Conservation (phyloP, 2,329 filamentous ascomycete genomes). For the Ceratocystis destructans region DNA sequence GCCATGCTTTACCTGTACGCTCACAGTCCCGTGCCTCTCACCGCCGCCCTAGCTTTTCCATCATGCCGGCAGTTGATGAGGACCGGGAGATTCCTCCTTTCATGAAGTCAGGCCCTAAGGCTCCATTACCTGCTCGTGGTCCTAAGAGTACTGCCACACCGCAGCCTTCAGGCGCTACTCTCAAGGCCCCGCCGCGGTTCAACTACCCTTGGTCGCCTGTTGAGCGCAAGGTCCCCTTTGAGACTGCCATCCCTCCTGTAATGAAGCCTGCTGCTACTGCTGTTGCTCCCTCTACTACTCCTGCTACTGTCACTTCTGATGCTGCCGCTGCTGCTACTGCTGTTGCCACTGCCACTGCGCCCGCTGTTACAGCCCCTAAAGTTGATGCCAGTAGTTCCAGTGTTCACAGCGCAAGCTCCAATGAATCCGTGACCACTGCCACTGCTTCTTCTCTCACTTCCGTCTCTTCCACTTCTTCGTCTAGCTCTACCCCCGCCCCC, state of each 20-base stretch:
- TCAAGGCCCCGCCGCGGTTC: constrained; percentile 36
- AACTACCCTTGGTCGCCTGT: constrained; percentile 43
- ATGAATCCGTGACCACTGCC: neutral
- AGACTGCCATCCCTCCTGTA: constrained; percentile 32
- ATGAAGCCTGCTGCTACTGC: constrained; percentile 19
- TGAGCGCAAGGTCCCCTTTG: constrained; percentile 32
- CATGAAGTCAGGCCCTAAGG: constrained; percentile 1
- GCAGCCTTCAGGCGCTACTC: constrained; percentile 23
- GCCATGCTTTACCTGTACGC: constrained; percentile 30
- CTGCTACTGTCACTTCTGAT: neutral
- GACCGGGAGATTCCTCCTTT: constrained; percentile 34
- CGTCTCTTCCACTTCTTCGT: constrained; percentile 38
- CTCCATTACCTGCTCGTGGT: constrained; percentile 26
- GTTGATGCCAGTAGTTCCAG: neutral
- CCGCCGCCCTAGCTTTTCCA: constrained; percentile 53
- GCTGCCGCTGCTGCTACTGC: neutral
- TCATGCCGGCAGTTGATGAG: constrained; percentile 58
- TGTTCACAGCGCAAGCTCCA: neutral
- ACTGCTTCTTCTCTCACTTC: constrained; percentile 17
- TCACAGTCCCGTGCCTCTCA: constrained; percentile 42
- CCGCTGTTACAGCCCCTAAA: neutral
- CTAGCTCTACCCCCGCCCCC: constrained; percentile 33
- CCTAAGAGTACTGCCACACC: constrained; percentile 22
- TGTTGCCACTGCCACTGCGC: neutral
- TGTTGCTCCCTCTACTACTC: neutral